These are phyloP conservation scores for Rhizoclosmatium sp. DNA, from an alignment of 192 early-diverging fungal species.

Conservation along the genomic window DNA sequence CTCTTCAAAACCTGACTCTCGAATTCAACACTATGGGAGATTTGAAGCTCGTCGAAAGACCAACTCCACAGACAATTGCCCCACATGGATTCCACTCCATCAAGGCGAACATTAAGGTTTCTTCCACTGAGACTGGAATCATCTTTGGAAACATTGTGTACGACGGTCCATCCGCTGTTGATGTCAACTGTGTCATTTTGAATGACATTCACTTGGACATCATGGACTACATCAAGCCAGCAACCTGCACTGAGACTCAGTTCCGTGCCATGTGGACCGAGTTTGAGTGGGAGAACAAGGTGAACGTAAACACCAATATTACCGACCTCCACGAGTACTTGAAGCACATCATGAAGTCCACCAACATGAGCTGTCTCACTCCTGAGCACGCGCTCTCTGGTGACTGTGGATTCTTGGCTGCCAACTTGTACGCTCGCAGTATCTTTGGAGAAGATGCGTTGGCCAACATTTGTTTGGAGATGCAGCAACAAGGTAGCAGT, in stretches of 20 bases:
- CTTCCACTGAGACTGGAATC: constrained; percentile 96
- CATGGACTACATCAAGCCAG: constrained; percentile 98
- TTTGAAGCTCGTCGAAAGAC: constrained; percentile 95
- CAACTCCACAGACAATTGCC: constrained; percentile 81
- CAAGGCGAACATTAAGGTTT: constrained; percentile 98
- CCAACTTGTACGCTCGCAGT: constrained; percentile 94
- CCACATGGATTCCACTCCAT: constrained; percentile 94
- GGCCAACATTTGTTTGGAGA: constrained; percentile 96
- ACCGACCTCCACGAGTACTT: constrained; percentile 89
- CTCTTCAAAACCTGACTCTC: constrained; percentile 95
- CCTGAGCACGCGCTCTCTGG: constrained; percentile 90
- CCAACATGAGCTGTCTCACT: constrained; percentile 98
- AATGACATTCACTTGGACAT: constrained; percentile 99
- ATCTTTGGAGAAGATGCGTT: constrained; percentile 99
- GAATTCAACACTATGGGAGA: constrained; percentile 99
- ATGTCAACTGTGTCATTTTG: constrained; percentile 91
- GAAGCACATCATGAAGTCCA: constrained; percentile 91
- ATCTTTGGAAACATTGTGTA: constrained; percentile 99
- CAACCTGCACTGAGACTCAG: constrained; percentile 87
- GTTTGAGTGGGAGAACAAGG: constrained; percentile 99
- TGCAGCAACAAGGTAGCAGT: constrained; percentile 55
- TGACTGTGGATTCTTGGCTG: constrained; percentile 97
- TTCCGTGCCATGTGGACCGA: constrained; percentile 99
- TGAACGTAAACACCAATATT: constrained; percentile 94
- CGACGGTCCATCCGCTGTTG: constrained; percentile 90